Base-by-base conservation (phyloP, 1,284 basidiomycete species). In the Hypsizygus ulmarius region DNA sequence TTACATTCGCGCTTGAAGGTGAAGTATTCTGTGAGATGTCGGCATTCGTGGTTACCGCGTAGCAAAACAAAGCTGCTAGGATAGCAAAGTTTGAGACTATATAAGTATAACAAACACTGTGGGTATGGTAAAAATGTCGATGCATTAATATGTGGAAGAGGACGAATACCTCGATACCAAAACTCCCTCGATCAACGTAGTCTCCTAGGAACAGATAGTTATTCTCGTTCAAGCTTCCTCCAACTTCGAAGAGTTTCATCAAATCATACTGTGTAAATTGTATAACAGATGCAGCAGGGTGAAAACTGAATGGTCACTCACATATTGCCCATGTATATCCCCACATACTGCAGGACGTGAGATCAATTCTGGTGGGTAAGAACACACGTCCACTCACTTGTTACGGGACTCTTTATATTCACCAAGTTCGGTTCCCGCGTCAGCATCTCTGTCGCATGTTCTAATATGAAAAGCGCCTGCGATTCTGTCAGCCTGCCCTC, bases 281-380 rank as follows among this genome's bases (percentile, higher is more conserved):
- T 52, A 49, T 28, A 41, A 49, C n/a, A 50, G 45, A 54, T 57
- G 40, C 3, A 40, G 28, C 32, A 42, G 33, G 12, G 34, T 39
- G 34, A 18, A 46, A 21, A 25, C 27, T 44, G 39, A 39, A 47
- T 18, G 42, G 28, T 37, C 46, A 71, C 90, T 70, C 70, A 96
- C 93, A 71, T 95, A 99, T 88, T 99, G 96, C 7, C 96, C 96
- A 66, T 99, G 96, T 45, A 98, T 95, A 72, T 99, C 96, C 42
- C 95, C 95, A 63, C 93, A 95, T 54, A 97, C 93, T 94, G 57
- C 30, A 46, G 4, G 15, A 11, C 14, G 33, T 52, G 18, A 49
- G 34, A 39, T 36, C 14, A 29, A 41, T n/a, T 37, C 39, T n/a
- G 14, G 5, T 8, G 27, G n/a, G 6, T 7, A 36, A 33, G 30